phyloP scores from a whole-genome alignment of 306 rosid species.

The Herpetospermum pedunculosum region DNA sequence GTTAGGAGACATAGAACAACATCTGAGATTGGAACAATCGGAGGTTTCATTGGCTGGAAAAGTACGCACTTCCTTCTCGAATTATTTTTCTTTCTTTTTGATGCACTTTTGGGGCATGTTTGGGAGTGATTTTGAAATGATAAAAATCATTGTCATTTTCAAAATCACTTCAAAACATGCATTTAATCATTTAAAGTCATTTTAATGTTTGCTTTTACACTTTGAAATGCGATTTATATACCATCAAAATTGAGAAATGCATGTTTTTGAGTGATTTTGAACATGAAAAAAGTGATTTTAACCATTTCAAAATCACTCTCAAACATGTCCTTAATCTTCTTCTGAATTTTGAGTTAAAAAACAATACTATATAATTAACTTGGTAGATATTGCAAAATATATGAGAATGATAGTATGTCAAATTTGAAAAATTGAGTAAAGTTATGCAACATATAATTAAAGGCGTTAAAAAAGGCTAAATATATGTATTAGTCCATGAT shows the following conservation, averaged over 20 bases:
- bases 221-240: too few species aligned
- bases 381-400: neutral
- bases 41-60: conserved; percentile 54
- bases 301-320: too few species aligned
- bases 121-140: too few species aligned
- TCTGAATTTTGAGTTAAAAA: neutral
- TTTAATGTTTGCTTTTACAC: too few species aligned
- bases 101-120: too few species aligned
- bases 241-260: too few species aligned
- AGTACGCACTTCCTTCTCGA: conserved; percentile 36
- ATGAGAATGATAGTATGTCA: neutral
- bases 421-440: neutral
- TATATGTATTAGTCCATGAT: neutral
- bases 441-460: neutral
- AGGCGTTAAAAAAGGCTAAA: neutral
- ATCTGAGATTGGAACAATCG: conserved; percentile 54
- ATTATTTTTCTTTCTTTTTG: conserved; percentile 14
- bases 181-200: too few species aligned
- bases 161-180: too few species aligned
- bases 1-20: conserved; percentile 64
- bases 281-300: too few species aligned
- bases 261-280: too few species aligned
- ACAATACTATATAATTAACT: neutral
- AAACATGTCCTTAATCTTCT: too few species aligned
- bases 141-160: too few species aligned